Base-by-base conservation (phyloP, 345 rosid species). In the Gossypium turneri region DNA sequence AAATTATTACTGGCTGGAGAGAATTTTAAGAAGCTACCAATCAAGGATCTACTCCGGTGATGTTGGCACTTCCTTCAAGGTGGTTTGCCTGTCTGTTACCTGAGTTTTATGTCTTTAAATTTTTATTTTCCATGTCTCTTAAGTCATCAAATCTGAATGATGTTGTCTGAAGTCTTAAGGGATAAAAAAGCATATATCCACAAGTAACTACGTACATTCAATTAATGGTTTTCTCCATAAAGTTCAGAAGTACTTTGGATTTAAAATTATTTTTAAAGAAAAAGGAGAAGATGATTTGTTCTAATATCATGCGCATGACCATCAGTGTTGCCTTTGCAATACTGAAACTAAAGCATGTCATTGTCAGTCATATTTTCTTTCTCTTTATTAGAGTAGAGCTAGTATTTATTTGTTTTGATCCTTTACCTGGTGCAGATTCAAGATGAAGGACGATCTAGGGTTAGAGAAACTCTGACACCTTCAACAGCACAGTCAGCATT, bases 21-120 rank as follows among this genome's bases (percentile, higher is more conserved):
- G 88, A 80, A 86, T 92, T 78, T 74, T 92, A 64, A 84, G 88
- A 25, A 88, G 94, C 77, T 90, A 92, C 79, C 94, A 92, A 78
- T 87, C 97, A 41, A 90, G 97, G 83, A 85, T 87, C 41, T 92
- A 92, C 68, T 70, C 88, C n/a, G 93, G 93, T 61, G 92, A 90
- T 70, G 70, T 84, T 22, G 84, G 85, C 22, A 72, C 77, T 47
- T 77, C 85, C 59, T 82, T 91, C 78, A 85, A 87, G 97, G 98
- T 94, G 52, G 83, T 81, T 44, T 9, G 13, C 27, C 43, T 75
- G 27, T 75, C n/a, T 81, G 20, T 73, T 29, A 57, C 16, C 60
- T 16, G n/a, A 73, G n/a, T 15, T 25, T 48, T 41, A 53, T 24
- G 48, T 10, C 45, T n/a, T 66, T 22, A 8, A 20, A 38, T 62